Evolutionary conservation across 768 basidiomycete genomes (phyloP), one percentile per base, ranked within the genome.

Genomic region (Amanita molliuscula): DNA sequence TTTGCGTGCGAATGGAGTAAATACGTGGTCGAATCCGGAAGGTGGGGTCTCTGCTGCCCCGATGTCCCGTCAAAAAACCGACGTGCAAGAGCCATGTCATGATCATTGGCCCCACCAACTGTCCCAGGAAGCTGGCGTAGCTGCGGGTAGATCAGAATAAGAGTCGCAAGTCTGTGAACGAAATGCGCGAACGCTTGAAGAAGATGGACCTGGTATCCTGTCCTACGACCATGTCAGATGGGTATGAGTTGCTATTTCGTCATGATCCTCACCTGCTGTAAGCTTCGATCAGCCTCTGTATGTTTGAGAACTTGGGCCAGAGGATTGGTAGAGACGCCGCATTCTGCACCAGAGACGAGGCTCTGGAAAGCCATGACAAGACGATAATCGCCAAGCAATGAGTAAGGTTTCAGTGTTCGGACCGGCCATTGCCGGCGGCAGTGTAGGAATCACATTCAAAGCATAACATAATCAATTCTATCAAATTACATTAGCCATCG

Each of bases 221-320:
- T 91, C 88, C 88, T 91, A 56, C 9, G 52, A 33, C 41, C 48
- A 15, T 29, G 34, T 50, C 11, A 46, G 55, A 34, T 47, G 45
- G 44, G 55, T 21, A 47, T 51, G 28, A 49, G 33, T 33, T 40
- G 29, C 43, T 34, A 25, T 23, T 35, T 42, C 11, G 45, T 16
- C n/a, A 31, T 21, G 20, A 40, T 36, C 65, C 75, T 52, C 57
- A 88, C 91, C 70, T 88, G 82, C 59, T 94, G 91, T 25, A 95
- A 63, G 63, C 88, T 92, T 49, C 85, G 80, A 67, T 96, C 93
- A 1, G 80, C 82, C 51, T 92, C 89, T 7, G 89, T 80, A 59
- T 95, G 87, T 63, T 96, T 95, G 47, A 93, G 73, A 21, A 97
- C 84, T 57, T 90, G 85, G 2, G 88, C 81, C 21, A 98, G 72